A percentile compares a stretch with the other conserved stretches of the same genome.
These are phyloP conservation scores for Dioscorea cayenensis DNA, from an alignment of 116 monocot genomes.

Conservation along the genomic window DNA sequence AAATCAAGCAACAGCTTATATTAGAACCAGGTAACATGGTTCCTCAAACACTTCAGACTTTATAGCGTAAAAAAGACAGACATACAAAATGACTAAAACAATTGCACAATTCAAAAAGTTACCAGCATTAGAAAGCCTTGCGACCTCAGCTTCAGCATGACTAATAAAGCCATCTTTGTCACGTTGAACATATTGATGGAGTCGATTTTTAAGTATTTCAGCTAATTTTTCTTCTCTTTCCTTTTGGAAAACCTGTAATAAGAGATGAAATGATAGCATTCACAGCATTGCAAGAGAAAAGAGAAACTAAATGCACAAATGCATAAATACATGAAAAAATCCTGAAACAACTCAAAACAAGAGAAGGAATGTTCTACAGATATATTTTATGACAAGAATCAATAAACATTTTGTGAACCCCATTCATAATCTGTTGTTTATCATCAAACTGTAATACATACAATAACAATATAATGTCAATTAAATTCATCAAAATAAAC, in stretches of 20 bases:
- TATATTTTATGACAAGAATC: too few relatives aligned
- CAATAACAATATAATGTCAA: too few relatives aligned
- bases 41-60: background rate
- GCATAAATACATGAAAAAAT: too few relatives aligned
- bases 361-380: too few relatives aligned
- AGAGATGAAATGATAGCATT: background rate
- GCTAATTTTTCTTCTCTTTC: slow-evolving; percentile 90
- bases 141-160: slow-evolving; percentile 74
- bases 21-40: background rate
- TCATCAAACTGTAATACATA: too few relatives aligned
- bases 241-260: slow-evolving; percentile 67
- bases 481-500: too few relatives aligned
- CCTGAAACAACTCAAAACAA: too few relatives aligned
- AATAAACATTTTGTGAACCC: too few relatives aligned
- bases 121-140: slow-evolving; percentile 90
- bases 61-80: background rate
- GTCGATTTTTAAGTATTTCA: slow-evolving; percentile 54
- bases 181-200: slow-evolving; percentile 70
- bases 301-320: background rate
- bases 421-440: too few relatives aligned
- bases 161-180: slow-evolving; percentile 55
- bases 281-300: background rate
- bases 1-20: background rate
- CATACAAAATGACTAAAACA: background rate
- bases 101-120: background rate